phyloP scores from a whole-genome alignment of 305 asterid species.

The Fraxinus greggii region DNA sequence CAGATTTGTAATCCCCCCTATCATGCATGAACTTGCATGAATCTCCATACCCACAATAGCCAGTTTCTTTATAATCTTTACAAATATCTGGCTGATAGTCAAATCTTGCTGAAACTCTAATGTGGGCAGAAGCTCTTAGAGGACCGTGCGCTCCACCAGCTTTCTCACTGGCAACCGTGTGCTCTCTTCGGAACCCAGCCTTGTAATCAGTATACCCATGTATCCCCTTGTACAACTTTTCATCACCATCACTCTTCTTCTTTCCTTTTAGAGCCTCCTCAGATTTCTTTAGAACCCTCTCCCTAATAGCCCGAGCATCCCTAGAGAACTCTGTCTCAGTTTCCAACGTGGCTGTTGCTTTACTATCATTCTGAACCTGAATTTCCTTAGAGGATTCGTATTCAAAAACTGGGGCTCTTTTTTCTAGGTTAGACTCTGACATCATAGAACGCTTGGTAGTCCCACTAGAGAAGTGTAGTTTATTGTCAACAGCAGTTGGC shows the following conservation, averaged over 20 bases:
- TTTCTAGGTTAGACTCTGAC: constrained; percentile 40
- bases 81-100: constrained; percentile 98
- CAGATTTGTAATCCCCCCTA: constrained; percentile 90
- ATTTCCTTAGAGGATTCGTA: constrained; percentile 78
- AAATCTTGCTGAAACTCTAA: constrained; percentile 89
- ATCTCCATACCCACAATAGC: constrained; percentile 98
- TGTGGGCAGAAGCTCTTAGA: constrained; percentile 88
- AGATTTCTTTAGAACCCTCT: constrained; percentile 79
- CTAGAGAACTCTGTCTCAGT: constrained; percentile 88
- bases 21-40: constrained; percentile 98
- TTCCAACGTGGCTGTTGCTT: constrained; percentile 85
- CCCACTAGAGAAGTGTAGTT: constrained; percentile 67
- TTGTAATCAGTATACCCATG: constrained; percentile 89
- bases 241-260: constrained; percentile 50
- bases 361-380: constrained; percentile 85
- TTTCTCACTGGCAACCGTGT: constrained; percentile 82
- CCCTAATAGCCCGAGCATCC: constrained; percentile 89
- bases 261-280: constrained; percentile 77
- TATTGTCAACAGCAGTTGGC: constrained; percentile 49
- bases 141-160: constrained; percentile 98
- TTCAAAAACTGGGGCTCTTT: constrained; percentile 54
- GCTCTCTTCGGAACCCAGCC: constrained; percentile 94
- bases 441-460: constrained; percentile 34
- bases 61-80: constrained; percentile 93
- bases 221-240: constrained; percentile 73